These are phyloP conservation scores for Cyberlindnera nakhonratchasimensis DNA, from an alignment of 805 yeast genomes.

Conservation along the genomic window DNA sequence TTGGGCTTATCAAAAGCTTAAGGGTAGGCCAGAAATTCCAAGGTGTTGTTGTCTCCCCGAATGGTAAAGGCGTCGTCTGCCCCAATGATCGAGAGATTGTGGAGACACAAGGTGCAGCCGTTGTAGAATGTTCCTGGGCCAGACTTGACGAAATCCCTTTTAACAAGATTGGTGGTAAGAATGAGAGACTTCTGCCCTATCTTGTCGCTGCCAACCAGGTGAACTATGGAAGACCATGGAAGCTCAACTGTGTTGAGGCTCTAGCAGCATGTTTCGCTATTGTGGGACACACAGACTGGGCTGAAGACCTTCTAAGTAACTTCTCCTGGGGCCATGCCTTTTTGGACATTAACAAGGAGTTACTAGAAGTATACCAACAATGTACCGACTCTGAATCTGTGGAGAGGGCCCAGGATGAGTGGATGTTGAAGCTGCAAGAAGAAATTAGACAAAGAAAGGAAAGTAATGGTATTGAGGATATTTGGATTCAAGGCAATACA, in stretches of 20 bases:
- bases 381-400: constrained; percentile 83
- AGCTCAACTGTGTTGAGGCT: constrained; percentile 94
- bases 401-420: constrained; percentile 64
- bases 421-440: constrained; percentile 64
- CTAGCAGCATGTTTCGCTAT: constrained; percentile 95
- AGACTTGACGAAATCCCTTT: constrained; percentile 96
- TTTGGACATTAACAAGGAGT: constrained; percentile 73
- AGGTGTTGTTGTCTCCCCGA: constrained; percentile 91
- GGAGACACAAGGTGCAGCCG: constrained; percentile 86
- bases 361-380: constrained; percentile 65
- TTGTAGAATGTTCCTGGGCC: constrained; percentile 99
- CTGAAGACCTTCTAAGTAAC: constrained; percentile 65
- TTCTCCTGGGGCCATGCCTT: constrained; percentile 95
- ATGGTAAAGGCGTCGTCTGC: constrained; percentile 85
- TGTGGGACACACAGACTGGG: constrained; percentile 90
- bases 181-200: constrained; percentile 86
- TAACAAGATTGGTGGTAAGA: constrained; percentile 82
- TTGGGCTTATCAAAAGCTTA: constrained; percentile 75
- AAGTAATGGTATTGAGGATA: constrained; percentile 50
- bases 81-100: constrained; percentile 81
- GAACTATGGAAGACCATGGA: constrained; percentile 95
- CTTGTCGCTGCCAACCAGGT: constrained; percentile 96
- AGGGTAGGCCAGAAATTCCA: constrained; percentile 91
- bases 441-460: constrained; percentile 63
- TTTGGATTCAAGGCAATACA: constrained; percentile 78